phyloP scores from a whole-genome alignment of 371 early-diverging fungal species.

The Saksenaea oblongispora region DNA sequence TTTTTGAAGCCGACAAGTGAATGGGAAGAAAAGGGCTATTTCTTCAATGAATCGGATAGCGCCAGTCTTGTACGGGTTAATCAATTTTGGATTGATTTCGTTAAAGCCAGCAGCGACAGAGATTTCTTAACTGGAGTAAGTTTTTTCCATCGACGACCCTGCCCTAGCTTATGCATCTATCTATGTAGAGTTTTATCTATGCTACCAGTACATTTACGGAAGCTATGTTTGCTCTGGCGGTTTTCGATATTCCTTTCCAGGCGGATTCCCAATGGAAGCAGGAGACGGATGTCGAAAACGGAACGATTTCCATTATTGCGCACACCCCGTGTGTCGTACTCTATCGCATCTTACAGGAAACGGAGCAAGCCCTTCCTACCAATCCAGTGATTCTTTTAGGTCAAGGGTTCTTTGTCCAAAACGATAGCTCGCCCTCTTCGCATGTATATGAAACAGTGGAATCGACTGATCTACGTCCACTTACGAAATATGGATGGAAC shows the following conservation, averaged over 20 bases:
- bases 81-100: conserved; percentile 58
- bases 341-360: conserved; percentile 32
- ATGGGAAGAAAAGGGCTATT: conserved; percentile 29
- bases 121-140: conserved; percentile 47
- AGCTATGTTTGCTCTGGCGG: conserved; percentile 41
- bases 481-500: conserved; percentile 40
- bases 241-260: conserved; percentile 46
- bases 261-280: conserved; percentile 23
- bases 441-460: conserved; percentile 30
- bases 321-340: conserved; percentile 47
- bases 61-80: conserved; percentile 14
- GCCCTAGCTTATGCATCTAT: background rate
- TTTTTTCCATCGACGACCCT: background rate
- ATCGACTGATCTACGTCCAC: conserved; percentile 13
- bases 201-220: conserved; percentile 35
- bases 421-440: background rate
- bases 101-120: conserved; percentile 22
- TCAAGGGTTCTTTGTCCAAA: conserved; percentile 31
- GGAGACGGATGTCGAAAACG: conserved; percentile 19
- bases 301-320: conserved; percentile 23
- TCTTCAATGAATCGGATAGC: conserved; percentile 4
- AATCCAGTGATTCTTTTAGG: conserved; percentile 29
- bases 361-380: background rate
- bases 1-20: conserved; percentile 31
- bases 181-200: conserved; percentile 47